Evolutionary conservation across 768 basidiomycete genomes (phyloP).

Genomic region (Agrocybe pediades): DNA sequence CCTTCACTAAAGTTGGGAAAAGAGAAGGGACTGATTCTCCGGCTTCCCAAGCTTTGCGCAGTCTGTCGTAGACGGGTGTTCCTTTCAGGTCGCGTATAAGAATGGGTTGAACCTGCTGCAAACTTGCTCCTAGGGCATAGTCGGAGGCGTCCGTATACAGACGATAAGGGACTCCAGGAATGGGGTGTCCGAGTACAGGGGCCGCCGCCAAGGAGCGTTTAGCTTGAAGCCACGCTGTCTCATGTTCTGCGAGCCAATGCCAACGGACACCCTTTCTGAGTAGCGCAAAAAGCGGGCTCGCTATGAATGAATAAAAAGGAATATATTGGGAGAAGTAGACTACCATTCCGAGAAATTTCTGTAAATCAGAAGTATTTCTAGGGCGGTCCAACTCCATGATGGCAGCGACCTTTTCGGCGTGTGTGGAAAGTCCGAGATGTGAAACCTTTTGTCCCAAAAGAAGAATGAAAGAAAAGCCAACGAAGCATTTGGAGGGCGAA

Average conservation of each 20-base stretch:
- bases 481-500: too few relatives aligned
- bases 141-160: constrained; percentile 36
- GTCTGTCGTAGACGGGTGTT: constrained; percentile 24
- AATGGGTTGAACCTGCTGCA: constrained; percentile 36
- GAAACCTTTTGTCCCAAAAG: too few relatives aligned
- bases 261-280: constrained; percentile 24
- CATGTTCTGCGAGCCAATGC: constrained; percentile 20
- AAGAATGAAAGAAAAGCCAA: too few relatives aligned
- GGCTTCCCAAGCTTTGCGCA: constrained; percentile 19
- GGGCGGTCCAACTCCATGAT: too few relatives aligned
- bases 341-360: constrained; percentile 35
- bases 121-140: constrained; percentile 19
- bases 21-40: constrained; percentile 24
- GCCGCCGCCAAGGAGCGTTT: constrained; percentile 27
- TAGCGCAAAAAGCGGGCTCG: constrained; percentile 23
- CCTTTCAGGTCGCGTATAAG: constrained; percentile 26
- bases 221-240: constrained; percentile 26
- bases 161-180: constrained; percentile 26
- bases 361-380: constrained; percentile 25
- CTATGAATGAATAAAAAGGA: constrained; percentile 34
- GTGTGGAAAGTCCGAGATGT: too few relatives aligned
- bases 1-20: constrained; percentile 20
- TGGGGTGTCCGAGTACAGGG: constrained; percentile 31
- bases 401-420: too few relatives aligned
- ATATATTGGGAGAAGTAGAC: constrained; percentile 38